Percentiles rank a stretch among this genome's conserved stretches.
Evolutionary conservation across 1,284 basidiomycete genomes (phyloP).

Genomic region (Leccinum subrobustum): DNA sequence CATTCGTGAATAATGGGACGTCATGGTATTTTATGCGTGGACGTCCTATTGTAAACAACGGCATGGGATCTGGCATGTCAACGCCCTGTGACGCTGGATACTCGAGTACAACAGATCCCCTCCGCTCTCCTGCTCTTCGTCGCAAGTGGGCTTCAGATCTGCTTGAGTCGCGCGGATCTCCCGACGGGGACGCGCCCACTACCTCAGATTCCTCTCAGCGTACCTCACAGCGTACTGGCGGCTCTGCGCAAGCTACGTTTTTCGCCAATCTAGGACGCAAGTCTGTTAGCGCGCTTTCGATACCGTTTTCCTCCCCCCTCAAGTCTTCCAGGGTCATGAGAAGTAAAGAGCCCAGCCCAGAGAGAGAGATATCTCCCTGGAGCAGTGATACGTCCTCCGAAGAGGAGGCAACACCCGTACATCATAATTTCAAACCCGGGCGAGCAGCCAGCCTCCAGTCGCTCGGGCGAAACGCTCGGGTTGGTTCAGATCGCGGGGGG

Average conservation of each 20-base stretch:
- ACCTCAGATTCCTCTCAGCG: constrained; percentile 11
- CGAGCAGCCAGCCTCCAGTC: constrained; percentile 22
- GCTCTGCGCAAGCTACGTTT: constrained; percentile 22
- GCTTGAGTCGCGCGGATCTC: constrained; percentile 32
- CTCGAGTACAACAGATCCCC: constrained; percentile 36
- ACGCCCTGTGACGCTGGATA: constrained; percentile 27
- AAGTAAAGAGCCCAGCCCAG: constrained; percentile 31
- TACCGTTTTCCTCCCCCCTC: constrained; percentile 44
- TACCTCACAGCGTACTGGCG: constrained; percentile 7
- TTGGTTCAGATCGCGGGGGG: constrained; percentile 23
- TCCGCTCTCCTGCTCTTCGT: constrained; percentile 42
- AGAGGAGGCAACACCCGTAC: constrained; percentile 40
- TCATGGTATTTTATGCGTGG: constrained; percentile 45
- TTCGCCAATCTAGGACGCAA: constrained; percentile 41
- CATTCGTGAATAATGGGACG: constrained; percentile 46
- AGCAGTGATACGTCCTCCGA: constrained; percentile 70
- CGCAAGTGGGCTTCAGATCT: constrained; percentile 48
- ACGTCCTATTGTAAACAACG: constrained; percentile 21
- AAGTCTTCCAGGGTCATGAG: constrained; percentile 25
- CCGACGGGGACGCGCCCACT: constrained; percentile 14
- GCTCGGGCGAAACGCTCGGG: constrained; percentile 5
- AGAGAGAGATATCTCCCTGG: constrained; percentile 44
- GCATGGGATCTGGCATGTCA: constrained; percentile 26
- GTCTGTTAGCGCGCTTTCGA: constrained; percentile 50
- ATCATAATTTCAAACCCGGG: constrained; percentile 24